phyloP scores from a whole-genome alignment of 441 rosid genomes.

The Pelargonium cotyledonis region DNA sequence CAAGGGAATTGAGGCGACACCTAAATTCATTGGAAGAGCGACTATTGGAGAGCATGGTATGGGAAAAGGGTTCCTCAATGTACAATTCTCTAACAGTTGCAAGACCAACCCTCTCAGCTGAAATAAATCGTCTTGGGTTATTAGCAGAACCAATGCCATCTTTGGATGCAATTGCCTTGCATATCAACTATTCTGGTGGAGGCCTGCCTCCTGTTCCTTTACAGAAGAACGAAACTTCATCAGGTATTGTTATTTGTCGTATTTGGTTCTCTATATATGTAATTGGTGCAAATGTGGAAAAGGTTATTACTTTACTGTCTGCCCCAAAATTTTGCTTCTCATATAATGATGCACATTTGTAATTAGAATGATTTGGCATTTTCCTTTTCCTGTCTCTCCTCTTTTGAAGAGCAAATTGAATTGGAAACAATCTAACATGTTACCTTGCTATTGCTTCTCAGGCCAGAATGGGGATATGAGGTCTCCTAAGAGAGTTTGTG shows the following conservation, averaged over 20 bases:
- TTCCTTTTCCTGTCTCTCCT: not conserved
- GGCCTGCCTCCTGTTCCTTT: constrained; percentile 40
- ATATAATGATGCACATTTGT: not conserved
- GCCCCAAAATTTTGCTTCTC: not conserved
- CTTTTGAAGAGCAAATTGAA: not conserved
- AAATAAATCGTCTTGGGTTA: constrained; percentile 67
- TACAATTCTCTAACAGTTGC: constrained; percentile 90
- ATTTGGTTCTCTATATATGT: not conserved
- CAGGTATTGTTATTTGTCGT: constrained; percentile 34
- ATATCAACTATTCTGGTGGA: constrained; percentile 53
- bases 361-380: not conserved
- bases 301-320: not conserved
- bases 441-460: constrained; percentile 27
- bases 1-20: constrained; percentile 94
- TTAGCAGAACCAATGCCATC: constrained; percentile 98
- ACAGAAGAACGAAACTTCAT: constrained; percentile 54
- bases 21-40: constrained; percentile 92
- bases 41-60: constrained; percentile 94
- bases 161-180: constrained; percentile 83
- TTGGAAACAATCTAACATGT: not conserved
- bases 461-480: constrained; percentile 80
- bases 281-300: not conserved
- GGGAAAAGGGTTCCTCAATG: constrained; percentile 97
- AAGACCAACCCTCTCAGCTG: constrained; percentile 56
- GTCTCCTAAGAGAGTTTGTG: constrained; percentile 70